Conservation (phyloP, 2,329 filamentous ascomycete genomes). For the Microsporum canis region DNA sequence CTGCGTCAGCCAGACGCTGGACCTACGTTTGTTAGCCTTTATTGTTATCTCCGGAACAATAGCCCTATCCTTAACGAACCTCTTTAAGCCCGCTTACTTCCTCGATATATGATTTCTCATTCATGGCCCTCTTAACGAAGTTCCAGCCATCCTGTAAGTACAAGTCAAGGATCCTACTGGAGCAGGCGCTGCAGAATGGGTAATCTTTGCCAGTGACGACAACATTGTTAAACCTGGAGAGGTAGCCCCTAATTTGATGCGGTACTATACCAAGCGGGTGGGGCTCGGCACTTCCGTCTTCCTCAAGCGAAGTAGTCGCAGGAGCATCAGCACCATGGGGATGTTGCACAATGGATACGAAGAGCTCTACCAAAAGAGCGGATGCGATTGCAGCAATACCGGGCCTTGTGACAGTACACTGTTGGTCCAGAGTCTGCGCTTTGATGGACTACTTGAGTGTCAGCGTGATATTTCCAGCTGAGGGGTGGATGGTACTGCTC, state of each 20-base stretch:
- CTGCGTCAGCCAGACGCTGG: not conserved
- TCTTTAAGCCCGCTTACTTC: constrained; percentile 51
- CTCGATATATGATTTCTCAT: constrained; percentile 53
- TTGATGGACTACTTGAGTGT: constrained; percentile 55
- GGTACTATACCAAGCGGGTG: constrained; percentile 45
- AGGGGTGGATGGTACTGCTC: constrained; percentile 25
- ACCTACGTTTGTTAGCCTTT: not conserved
- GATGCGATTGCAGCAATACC: constrained; percentile 89
- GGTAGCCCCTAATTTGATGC: constrained; percentile 53
- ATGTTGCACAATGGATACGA: constrained; percentile 80
- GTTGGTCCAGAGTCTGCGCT: constrained; percentile 90
- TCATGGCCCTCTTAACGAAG: constrained; percentile 49
- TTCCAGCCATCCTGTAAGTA: constrained; percentile 48
- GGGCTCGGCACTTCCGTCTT: constrained; percentile 33
- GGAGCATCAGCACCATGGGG: constrained; percentile 43
- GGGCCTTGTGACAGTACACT: constrained; percentile 92
- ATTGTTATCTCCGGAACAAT: not conserved
- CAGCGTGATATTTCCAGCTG: not conserved
- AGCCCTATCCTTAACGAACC: constrained; percentile 24
- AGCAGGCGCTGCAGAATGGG: constrained; percentile 53
- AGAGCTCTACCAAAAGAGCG: constrained; percentile 75
- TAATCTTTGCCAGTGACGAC: constrained; percentile 48
- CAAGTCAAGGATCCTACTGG: constrained; percentile 41
- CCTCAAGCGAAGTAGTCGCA: constrained; percentile 23
- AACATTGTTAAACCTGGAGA: constrained; percentile 49